phyloP scores from a whole-genome alignment of 495 filamentous ascomycete genomes.

The Clavariopsis aquatica region DNA sequence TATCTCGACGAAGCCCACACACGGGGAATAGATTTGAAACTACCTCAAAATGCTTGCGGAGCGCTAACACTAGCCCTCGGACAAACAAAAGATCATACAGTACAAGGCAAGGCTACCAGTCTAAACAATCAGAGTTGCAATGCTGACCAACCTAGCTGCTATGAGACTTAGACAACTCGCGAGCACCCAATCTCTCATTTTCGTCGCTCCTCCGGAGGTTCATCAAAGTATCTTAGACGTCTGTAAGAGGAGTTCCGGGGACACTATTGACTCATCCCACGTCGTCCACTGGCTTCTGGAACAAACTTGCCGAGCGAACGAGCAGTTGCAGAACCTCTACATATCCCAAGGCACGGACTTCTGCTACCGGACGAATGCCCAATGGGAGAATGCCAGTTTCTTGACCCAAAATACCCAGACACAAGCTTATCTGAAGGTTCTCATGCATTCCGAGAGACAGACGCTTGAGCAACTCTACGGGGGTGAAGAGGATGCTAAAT shows the following conservation, averaged over 20 bases:
- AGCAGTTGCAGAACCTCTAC: conserved; percentile 58
- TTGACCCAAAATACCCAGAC: not conserved
- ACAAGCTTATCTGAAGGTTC: not conserved
- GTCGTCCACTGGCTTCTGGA: conserved; percentile 63
- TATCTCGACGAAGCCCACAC: conserved; percentile 76
- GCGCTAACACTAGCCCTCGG: conserved; percentile 68
- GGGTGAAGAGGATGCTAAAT: not conserved
- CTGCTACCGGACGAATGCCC: conserved; percentile 43
- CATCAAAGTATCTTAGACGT: conserved; percentile 47
- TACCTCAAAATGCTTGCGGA: conserved; percentile 60
- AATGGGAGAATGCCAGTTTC: not conserved
- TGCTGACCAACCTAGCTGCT: conserved; percentile 17
- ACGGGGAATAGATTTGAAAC: conserved; percentile 67
- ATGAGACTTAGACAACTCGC: conserved; percentile 37
- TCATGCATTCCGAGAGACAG: conserved; percentile 28
- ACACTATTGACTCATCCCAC: conserved; percentile 51
- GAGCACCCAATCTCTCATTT: conserved; percentile 27
- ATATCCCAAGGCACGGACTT: conserved; percentile 60
- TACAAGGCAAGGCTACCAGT: conserved; percentile 51
- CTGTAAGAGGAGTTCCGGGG: not conserved
- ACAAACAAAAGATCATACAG: conserved; percentile 67
- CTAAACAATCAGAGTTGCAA: not conserved
- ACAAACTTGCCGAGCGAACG: conserved; percentile 59
- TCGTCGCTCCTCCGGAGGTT: conserved; percentile 54
- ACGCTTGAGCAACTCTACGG: conserved; percentile 48